A percentile compares a stretch with the other conserved stretches of the same genome.
Evolutionary conservation across 2,329 filamentous ascomycete genomes (phyloP).

Genomic region (Aspergillus cejpii): DNA sequence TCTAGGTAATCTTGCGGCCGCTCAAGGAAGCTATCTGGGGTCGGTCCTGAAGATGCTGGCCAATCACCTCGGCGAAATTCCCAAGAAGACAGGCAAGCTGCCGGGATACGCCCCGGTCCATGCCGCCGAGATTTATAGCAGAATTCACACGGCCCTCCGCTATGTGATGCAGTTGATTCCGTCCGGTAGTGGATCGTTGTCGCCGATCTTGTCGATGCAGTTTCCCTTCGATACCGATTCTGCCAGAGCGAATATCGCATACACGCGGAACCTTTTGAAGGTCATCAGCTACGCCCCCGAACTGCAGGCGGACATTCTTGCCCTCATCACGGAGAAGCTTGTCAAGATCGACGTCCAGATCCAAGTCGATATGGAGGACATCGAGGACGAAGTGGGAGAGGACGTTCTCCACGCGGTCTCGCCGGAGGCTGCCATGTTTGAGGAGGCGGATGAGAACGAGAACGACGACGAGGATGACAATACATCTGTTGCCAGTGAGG

Average conservation of each 20-base stretch:
- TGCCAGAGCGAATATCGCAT: conserved; percentile 74
- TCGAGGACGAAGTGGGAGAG: conserved; percentile 80
- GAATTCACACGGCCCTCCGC: conserved; percentile 68
- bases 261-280: conserved; percentile 74
- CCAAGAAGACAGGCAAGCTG: conserved; percentile 48
- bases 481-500: conserved; percentile 52
- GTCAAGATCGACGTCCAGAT: conserved; percentile 95
- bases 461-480: conserved; percentile 62
- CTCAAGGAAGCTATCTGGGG: conserved; percentile 70
- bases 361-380: conserved; percentile 83
- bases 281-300: conserved; percentile 72
- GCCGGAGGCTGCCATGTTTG: conserved; percentile 24
- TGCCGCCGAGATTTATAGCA: conserved; percentile 59
- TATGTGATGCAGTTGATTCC: conserved; percentile 76
- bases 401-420: conserved; percentile 51
- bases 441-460: conserved; percentile 39
- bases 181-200: conserved; percentile 64
- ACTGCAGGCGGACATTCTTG: conserved; percentile 70
- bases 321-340: conserved; percentile 74
- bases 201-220: conserved; percentile 57
- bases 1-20: conserved; percentile 63
- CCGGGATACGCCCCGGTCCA: conserved; percentile 53
- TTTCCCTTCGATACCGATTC: conserved; percentile 75
- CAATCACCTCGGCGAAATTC: conserved; percentile 62
- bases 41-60: conserved; percentile 74